A percentile compares a stretch with the other conserved stretches of the same genome.
phyloP scores from a whole-genome alignment of 1,284 basidiomycete species.

The Ganoderma lucidum region DNA sequence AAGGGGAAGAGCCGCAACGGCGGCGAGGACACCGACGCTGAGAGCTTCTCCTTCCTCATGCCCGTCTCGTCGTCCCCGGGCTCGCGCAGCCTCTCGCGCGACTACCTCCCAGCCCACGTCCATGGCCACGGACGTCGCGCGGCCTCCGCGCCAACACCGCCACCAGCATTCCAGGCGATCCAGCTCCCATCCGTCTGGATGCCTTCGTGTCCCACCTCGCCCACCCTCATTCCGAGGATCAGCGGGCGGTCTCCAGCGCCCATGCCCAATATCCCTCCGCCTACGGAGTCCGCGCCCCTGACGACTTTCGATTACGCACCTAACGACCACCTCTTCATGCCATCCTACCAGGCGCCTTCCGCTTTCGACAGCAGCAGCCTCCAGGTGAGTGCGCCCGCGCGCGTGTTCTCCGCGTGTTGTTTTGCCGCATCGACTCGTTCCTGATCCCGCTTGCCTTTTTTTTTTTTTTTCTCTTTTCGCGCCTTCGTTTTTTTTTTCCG shows the following conservation, averaged over 20 bases:
- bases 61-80: slow-evolving; percentile 47
- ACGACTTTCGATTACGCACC: slow-evolving; percentile 42
- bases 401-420: background rate
- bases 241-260: slow-evolving; percentile 56
- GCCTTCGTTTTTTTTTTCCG: background rate
- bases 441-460: background rate
- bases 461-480: background rate
- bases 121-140: slow-evolving; percentile 40
- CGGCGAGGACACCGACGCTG: slow-evolving; percentile 56
- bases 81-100: slow-evolving; percentile 41
- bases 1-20: slow-evolving; percentile 53
- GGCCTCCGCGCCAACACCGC: slow-evolving; percentile 47
- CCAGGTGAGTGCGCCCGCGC: slow-evolving; percentile 30
- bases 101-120: slow-evolving; percentile 24
- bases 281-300: slow-evolving; percentile 51
- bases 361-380: slow-evolving; percentile 47
- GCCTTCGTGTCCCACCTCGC: slow-evolving; percentile 72
- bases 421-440: slow-evolving; percentile 24
- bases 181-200: slow-evolving; percentile 70
- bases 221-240: slow-evolving; percentile 65
- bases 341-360: slow-evolving; percentile 45
- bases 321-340: slow-evolving; percentile 43
- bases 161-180: slow-evolving; percentile 58
- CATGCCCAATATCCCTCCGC: slow-evolving; percentile 51
- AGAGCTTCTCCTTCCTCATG: slow-evolving; percentile 64